Conservation (phyloP, 495 filamentous ascomycete genomes). For the Pyrenula aspistea region DNA sequence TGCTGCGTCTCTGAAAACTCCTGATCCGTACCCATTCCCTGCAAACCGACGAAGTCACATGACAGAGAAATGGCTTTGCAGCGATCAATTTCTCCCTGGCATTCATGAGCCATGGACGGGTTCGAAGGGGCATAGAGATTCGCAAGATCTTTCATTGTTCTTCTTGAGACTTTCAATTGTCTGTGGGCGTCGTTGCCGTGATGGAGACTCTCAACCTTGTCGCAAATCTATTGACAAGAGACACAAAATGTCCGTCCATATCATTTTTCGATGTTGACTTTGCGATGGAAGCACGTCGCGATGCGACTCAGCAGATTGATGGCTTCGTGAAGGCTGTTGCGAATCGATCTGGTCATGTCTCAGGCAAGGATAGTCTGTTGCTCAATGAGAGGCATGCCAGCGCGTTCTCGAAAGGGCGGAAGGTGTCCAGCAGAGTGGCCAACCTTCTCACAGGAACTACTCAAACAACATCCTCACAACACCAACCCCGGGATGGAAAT, state of each 20-base stretch:
- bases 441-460: neutral
- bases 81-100: too few relatives aligned
- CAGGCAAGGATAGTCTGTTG: neutral
- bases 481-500: neutral
- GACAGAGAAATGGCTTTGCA: too few relatives aligned
- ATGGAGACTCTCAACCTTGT: neutral
- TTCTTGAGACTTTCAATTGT: too few relatives aligned
- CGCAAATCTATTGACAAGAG: neutral
- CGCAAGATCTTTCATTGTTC: too few relatives aligned
- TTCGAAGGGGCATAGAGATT: too few relatives aligned
- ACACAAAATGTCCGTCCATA: neutral
- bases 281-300: neutral
- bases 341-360: neutral
- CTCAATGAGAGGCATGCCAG: neutral
- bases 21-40: too few relatives aligned
- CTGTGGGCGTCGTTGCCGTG: too few relatives aligned
- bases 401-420: neutral
- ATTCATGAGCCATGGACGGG: too few relatives aligned
- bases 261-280: neutral
- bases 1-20: too few relatives aligned
- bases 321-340: neutral
- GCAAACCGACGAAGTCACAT: too few relatives aligned
- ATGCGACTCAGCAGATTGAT: neutral
- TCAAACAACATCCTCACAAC: neutral
- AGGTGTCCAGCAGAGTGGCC: neutral